Base-by-base conservation (phyloP, 2,329 filamentous ascomycete genomes). In the Hortaea werneckii region DNA sequence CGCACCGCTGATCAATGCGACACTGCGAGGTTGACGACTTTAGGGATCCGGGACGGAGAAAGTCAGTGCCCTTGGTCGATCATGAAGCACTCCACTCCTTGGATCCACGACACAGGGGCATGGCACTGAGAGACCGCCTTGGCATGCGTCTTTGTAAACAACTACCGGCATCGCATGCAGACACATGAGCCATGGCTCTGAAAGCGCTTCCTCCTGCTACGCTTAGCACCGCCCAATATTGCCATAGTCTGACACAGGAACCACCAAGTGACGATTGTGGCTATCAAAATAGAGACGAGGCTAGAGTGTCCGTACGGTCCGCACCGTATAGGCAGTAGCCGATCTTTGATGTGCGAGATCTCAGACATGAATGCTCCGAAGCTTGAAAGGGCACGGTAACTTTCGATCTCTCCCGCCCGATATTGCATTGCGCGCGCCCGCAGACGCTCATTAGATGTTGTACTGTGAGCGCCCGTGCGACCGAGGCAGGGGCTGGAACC, bases 301-400 rank as follows among this genome's bases (percentile, higher is more conserved):
- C 20, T 20, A 20, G 20, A 20, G 20, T 20, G 20, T 20, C n/a
- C 32, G 32, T 35, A 35, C 32, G 32, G 32, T 35, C 32, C 32
- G 32, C n/a, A n/a, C 32, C 32, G 32, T 20, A 20, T 20, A 20
- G 20, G 9, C 32, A 35, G 32, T n/a, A 35, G 9, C 32, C 32
- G 32, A 35, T 35, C 32, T 35, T n/a, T 9, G 9, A 35, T 9
- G 32, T 35, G n/a, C 8, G 32, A 35, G 32, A 35, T 35, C 32
- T 35, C 32, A 35, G 37, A 39, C 10, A 39, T 26, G 37, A 49
- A 43, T 35, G 20, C 35, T 46, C 47, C 47, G 47, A 46, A 44
- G 13, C 10, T 8, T 39, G 32, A 35, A 35, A 35, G 20, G 20
- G 20, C 20, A 20, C 20, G 20, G 20, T 20, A 20, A 20, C 20